Base-by-base conservation (phyloP, 2,329 filamentous ascomycete genomes). In the Talaromyces sp. region DNA sequence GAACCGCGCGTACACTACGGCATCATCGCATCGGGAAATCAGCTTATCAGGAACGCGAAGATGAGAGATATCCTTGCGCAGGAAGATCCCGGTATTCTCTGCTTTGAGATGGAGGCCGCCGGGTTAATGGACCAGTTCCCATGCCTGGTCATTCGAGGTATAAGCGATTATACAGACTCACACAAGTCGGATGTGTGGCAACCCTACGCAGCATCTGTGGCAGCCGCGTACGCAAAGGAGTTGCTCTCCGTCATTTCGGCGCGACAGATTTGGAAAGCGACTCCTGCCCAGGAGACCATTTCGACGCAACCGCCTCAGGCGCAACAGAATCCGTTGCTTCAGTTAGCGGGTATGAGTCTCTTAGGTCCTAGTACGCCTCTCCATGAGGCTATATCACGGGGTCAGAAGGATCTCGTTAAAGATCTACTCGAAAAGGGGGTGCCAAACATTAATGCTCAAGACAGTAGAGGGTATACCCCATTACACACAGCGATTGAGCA, bases 11-110 rank as follows among this genome's bases (percentile, higher is more conserved):
- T 71, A 5, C 69, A 70, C 45, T 70, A 70, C 58, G 70, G 70
- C 13, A 33, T 65, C 13, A 69, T 71, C 39, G 68, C 67, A 15
- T 70, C 70, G 3, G 70, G 56, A 0, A 68, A 71, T 41, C 54
- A 56, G 17, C 8, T 71, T 1, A 67, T 70, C 13, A 65, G 67
- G 35, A 57, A 70, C 39, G 69, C 63, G 15, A 37, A 54, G 22
- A 43, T 50, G 35, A 37, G 69, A 22, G 67, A 71, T 50, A 43
- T n/a, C 15, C 50, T 69, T 11, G 37, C 41, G 3, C 31, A 62
- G 25, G 63, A 68, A 49, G n/a, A 62, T 11, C 39, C 39, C 1
- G 41, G 41, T 8, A 58, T 63, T 25, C 47, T 70, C 3, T 71
- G 69, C 52, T 63, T 71, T 50, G 69, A 70, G 41, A 63, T 61